These are phyloP conservation scores for Lojkania enalia DNA, from an alignment of 2,329 filamentous ascomycete species.

Conservation along the genomic window DNA sequence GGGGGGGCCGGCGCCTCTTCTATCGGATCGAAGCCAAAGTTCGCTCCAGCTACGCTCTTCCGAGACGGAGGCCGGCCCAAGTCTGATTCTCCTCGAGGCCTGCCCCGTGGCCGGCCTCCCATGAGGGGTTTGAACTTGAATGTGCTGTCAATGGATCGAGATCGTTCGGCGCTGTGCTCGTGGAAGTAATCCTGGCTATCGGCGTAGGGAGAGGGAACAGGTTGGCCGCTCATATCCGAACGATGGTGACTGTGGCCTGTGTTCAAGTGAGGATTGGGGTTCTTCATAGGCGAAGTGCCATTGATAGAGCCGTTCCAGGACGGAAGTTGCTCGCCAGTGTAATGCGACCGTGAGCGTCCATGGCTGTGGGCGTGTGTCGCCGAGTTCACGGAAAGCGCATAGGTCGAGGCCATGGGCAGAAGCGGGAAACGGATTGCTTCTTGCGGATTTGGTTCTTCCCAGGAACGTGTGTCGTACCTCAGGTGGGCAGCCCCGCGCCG, in stretches of 20 bases:
- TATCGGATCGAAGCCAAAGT: slow-evolving; percentile 41
- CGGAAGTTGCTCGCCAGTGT: slow-evolving; percentile 29
- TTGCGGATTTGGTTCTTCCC: too few species aligned
- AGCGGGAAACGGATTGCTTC: too few species aligned
- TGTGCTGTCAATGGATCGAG: slow-evolving; percentile 33
- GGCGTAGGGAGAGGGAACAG: slow-evolving; percentile 34
- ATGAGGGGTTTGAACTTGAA: slow-evolving; percentile 36
- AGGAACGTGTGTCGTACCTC: too few species aligned
- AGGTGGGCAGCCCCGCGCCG: too few species aligned
- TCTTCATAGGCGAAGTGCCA: slow-evolving; percentile 27
- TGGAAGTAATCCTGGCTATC: slow-evolving; percentile 22
- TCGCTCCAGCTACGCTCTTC: slow-evolving; percentile 22
- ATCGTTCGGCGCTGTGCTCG: slow-evolving; percentile 26
- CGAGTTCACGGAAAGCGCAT: slow-evolving; percentile 47
- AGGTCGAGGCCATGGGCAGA: slow-evolving; percentile 49
- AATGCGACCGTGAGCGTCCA: slow-evolving; percentile 46
- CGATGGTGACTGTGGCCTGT: slow-evolving; percentile 34
- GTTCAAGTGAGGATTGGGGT: slow-evolving; percentile 15
- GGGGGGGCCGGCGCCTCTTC: slow-evolving; percentile 30
- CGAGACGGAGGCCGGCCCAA: slow-evolving; percentile 43
- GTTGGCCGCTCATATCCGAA: slow-evolving; percentile 43
- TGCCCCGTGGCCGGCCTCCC: slow-evolving; percentile 34
- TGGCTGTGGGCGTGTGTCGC: slow-evolving; percentile 39
- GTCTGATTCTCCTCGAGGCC: slow-evolving; percentile 51
- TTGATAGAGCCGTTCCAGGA: slow-evolving; percentile 23